Percentiles rank a stretch among this genome's conserved stretches.
phyloP scores from a whole-genome alignment of 2,329 filamentous ascomycete species.

The Aureobasidium musti region DNA sequence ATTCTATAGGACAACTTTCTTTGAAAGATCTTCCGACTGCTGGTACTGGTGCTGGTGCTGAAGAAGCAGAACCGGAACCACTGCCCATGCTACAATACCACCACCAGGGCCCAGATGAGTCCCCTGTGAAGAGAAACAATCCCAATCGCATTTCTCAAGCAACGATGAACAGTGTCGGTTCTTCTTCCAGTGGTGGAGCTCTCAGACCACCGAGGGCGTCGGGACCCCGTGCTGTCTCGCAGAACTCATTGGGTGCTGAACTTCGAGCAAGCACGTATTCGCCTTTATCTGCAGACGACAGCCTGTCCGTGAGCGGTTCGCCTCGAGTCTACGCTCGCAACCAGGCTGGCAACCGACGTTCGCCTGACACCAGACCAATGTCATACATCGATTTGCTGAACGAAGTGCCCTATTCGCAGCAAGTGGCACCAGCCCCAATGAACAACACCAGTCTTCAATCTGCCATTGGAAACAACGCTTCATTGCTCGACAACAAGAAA shows the following conservation, averaged over 20 bases:
- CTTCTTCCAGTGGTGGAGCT: constrained; percentile 36
- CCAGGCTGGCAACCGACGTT: constrained; percentile 55
- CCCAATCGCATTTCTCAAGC: constrained; percentile 39
- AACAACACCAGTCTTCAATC: constrained; percentile 80
- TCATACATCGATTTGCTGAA: constrained; percentile 65
- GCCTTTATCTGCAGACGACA: constrained; percentile 51
- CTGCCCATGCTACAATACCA: constrained; percentile 53
- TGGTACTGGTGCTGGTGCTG: constrained; percentile 34
- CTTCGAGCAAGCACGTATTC: constrained; percentile 63
- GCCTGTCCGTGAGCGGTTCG: constrained; percentile 42
- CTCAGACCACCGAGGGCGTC: constrained; percentile 54
- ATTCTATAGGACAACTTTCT: constrained; percentile 31
- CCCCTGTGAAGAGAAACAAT: constrained; percentile 34
- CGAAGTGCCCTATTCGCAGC: constrained; percentile 75
- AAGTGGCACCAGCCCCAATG: constrained; percentile 64
- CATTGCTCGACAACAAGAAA: constrained; percentile 84
- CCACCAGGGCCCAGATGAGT: constrained; percentile 49
- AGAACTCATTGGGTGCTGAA: constrained; percentile 75
- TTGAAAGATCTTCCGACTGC: constrained; percentile 33
- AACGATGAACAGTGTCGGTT: constrained; percentile 38
- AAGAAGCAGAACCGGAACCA: constrained; percentile 36
- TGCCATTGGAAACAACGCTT: constrained; percentile 84
- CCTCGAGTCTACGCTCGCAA: constrained; percentile 50
- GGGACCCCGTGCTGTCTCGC: constrained; percentile 69
- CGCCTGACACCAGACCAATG: constrained; percentile 59